Evolutionary conservation across 2,329 filamentous ascomycete genomes (phyloP), one percentile per base, ranked within the genome.

Genomic region (Xylariales sp.): DNA sequence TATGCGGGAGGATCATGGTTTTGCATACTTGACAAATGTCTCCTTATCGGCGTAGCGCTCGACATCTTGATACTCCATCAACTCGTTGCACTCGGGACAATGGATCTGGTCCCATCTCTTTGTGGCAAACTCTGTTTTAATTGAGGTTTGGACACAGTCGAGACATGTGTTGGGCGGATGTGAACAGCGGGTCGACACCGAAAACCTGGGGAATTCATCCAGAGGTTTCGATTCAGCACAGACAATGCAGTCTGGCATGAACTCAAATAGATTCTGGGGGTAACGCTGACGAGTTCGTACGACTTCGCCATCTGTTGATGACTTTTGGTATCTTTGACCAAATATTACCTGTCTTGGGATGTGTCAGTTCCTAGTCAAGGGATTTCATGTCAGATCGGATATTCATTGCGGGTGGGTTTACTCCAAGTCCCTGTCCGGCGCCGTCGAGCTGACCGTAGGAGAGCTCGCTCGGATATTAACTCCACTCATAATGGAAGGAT

Each of bases 1-100:
- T 20, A 10, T 17, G n/a, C 15, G 6, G 4, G 6, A n/a, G 21
- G 5, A n/a, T 11, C 21, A 16, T 11, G 12, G n/a, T 25, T 10
- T 7, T 14, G 16, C 27, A 25, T n/a, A 37, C 38, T 20, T 40
- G 8, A 16, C 33, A 25, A 37, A 33, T 4, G 38, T 40, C 6
- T 37, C 38, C 21, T 30, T 27, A 24, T 40, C 33, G 6, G 33
- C 38, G 33, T 37, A 40, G 6, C 19, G 27, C 18, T 40, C 33
- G 6, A 40, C 28, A 12, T 40, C 33, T 28, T 37, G 11, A 18
- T 31, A 37, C 14, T 25, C 25, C 38, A 40, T 30, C 17, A 14
- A 18, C 12, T 21, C 38, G n/a, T 20, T 15, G 10, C 33, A 37
- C 12, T 37, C 38, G n/a, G 38, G 38, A 21, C 38, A 40, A 16